Conservation (phyloP, 2,329 filamentous ascomycete genomes). For the Trichoderma afroharzianum region DNA sequence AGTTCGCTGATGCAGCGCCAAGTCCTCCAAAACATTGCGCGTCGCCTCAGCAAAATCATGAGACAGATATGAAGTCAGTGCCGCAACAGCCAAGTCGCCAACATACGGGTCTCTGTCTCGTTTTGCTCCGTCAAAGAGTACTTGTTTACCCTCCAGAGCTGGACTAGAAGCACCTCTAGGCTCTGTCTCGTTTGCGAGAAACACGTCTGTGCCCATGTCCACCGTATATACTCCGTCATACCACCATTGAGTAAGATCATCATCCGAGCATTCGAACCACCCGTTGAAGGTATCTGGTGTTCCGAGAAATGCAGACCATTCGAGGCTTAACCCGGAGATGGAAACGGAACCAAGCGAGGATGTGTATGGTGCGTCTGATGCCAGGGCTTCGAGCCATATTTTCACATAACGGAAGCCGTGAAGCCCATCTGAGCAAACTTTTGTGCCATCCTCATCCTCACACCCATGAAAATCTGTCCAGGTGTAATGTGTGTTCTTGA, state of each 20-base stretch:
- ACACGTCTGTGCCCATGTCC: slow-evolving; percentile 45
- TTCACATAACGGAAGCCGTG: slow-evolving; percentile 53
- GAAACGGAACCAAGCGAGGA: slow-evolving; percentile 39
- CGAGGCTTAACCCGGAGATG: slow-evolving; percentile 41
- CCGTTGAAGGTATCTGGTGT: slow-evolving; percentile 48
- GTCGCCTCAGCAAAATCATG: slow-evolving; percentile 40
- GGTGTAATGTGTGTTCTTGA: slow-evolving; percentile 37
- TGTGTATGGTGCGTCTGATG: slow-evolving; percentile 43
- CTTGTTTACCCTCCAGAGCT: slow-evolving; percentile 42
- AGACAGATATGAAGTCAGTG: slow-evolving; percentile 45
- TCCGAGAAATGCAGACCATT: slow-evolving; percentile 44
- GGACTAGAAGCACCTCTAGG: slow-evolving; percentile 42
- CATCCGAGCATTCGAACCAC: slow-evolving; percentile 51
- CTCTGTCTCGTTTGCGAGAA: slow-evolving; percentile 46
- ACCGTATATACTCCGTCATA: slow-evolving; percentile 52
- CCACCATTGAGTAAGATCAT: slow-evolving; percentile 49
- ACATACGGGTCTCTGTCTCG: slow-evolving; percentile 52
- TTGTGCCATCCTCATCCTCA: slow-evolving; percentile 34
- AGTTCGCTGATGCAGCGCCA: slow-evolving; percentile 45
- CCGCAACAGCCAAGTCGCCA: slow-evolving; percentile 48
- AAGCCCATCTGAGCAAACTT: slow-evolving; percentile 50
- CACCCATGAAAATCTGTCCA: slow-evolving; percentile 47
- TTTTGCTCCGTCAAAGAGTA: slow-evolving; percentile 50
- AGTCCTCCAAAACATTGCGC: slow-evolving; percentile 46
- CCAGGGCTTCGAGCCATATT: slow-evolving; percentile 44